Evolutionary conservation across 176 grass and related monocot genomes (phyloP).

Genomic region (Thalia dealbata): DNA sequence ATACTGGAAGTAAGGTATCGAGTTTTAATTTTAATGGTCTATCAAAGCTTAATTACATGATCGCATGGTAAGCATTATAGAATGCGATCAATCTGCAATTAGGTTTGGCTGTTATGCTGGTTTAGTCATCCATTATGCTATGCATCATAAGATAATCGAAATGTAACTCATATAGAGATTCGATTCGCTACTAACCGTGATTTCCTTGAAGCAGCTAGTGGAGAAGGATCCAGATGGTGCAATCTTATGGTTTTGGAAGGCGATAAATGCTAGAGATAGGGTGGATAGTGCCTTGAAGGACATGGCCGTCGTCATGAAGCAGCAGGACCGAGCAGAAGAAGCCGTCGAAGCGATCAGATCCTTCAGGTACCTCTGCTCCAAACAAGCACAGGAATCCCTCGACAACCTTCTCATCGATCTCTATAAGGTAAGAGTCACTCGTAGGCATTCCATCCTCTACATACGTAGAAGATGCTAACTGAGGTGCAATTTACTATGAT

Average conservation of each 20-base stretch:
- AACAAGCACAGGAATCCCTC: slow-evolving; percentile 70
- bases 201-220: slow-evolving; percentile 40
- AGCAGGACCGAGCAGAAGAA: slow-evolving; percentile 54
- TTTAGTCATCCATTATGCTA: too few species aligned
- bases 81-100: too few species aligned
- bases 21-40: too few species aligned
- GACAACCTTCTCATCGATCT: slow-evolving; percentile 96
- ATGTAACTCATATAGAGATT: too few species aligned
- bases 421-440: slow-evolving; percentile 47
- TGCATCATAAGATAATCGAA: too few species aligned
- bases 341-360: slow-evolving; percentile 82
- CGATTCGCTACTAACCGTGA: too few species aligned
- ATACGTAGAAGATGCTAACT: too few species aligned
- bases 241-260: slow-evolving; percentile 94
- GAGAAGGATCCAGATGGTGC: slow-evolving; percentile 68
- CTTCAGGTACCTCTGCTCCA: slow-evolving; percentile 79
- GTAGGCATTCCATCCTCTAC: background rate
- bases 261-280: slow-evolving; percentile 71
- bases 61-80: too few species aligned
- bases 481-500: background rate
- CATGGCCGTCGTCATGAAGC: slow-evolving; percentile 92
- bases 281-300: slow-evolving; percentile 84
- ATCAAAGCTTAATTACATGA: too few species aligned
- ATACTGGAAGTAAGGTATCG: too few species aligned
- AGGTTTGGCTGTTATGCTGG: too few species aligned